Conservation (phyloP, 768 basidiomycete species). For the Serendipita vermifera region DNA sequence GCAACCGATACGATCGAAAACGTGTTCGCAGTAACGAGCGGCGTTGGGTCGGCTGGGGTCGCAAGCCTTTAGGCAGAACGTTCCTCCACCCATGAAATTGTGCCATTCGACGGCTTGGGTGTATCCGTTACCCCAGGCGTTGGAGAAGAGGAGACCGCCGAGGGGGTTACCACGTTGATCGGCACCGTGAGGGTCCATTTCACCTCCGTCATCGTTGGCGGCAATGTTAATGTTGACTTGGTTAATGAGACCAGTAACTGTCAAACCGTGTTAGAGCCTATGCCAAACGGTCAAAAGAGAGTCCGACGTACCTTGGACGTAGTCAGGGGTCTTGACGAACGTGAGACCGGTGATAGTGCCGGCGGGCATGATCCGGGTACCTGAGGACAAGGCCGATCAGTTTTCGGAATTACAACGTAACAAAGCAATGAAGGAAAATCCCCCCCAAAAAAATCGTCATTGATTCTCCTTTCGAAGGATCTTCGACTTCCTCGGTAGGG, state of each 20-base stretch:
- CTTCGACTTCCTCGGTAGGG: too few relatives aligned
- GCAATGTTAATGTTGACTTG: constrained; percentile 19
- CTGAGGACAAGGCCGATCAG: not conserved
- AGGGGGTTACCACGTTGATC: constrained; percentile 63
- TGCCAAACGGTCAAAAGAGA: too few relatives aligned
- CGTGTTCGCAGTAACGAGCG: constrained; percentile 51
- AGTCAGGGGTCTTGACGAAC: constrained; percentile 39
- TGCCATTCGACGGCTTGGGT: constrained; percentile 57
- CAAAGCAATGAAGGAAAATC: too few relatives aligned
- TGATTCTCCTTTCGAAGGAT: too few relatives aligned
- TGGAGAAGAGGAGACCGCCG: constrained; percentile 58
- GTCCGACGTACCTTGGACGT: constrained; percentile 18
- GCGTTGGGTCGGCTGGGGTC: constrained; percentile 42
- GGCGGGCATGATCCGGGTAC: constrained; percentile 19
- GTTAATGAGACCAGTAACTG: constrained; percentile 21
- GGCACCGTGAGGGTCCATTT: constrained; percentile 21
- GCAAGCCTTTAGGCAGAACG: constrained; percentile 64
- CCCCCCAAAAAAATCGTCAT: too few relatives aligned
- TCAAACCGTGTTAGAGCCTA: too few relatives aligned
- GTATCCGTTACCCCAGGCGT: constrained; percentile 25
- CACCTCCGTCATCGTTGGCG: constrained; percentile 22
- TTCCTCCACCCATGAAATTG: constrained; percentile 54
- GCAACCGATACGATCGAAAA: constrained; percentile 62
- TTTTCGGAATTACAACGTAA: constrained; percentile 12
- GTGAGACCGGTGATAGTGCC: constrained; percentile 50